Evolutionary conservation across 208 protist genomes (phyloP).

Genomic region (Herpetomonas tarakana): DNA sequence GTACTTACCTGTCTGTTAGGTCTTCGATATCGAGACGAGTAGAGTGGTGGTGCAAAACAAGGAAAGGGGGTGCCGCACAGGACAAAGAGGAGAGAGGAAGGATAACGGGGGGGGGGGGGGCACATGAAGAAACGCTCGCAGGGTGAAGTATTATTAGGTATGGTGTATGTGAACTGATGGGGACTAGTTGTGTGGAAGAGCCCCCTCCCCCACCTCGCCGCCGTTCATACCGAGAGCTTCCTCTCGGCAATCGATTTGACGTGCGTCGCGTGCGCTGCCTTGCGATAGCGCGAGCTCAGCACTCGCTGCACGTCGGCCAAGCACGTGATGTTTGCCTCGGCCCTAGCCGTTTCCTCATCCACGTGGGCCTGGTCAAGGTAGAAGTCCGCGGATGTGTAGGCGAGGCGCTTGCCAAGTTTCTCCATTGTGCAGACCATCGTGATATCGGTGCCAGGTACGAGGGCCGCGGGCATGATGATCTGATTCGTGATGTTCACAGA

Average conservation of each 20-base stretch:
- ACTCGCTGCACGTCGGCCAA: not conserved
- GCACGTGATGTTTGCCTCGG: not conserved
- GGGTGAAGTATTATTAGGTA: no score
- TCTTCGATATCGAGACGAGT: no score
- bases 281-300: not conserved
- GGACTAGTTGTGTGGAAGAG: no score
- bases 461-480: conserved; percentile 11
- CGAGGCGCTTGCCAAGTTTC: not conserved
- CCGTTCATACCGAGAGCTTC: no score
- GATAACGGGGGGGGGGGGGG: no score
- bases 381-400: not conserved
- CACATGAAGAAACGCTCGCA: no score
- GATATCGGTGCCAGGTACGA: not conserved
- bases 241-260: not conserved
- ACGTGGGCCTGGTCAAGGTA: not conserved
- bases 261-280: not conserved
- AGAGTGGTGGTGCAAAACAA: no score
- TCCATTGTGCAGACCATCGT: not conserved
- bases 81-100: no score
- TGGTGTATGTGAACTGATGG: no score
- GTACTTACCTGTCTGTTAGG: no score
- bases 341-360: not conserved
- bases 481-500: conserved; percentile 28
- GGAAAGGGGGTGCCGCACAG: no score
- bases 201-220: no score